Evolutionary conservation across 148 eudicot species (phyloP).

Genomic region (Rhododendron ovatum): DNA sequence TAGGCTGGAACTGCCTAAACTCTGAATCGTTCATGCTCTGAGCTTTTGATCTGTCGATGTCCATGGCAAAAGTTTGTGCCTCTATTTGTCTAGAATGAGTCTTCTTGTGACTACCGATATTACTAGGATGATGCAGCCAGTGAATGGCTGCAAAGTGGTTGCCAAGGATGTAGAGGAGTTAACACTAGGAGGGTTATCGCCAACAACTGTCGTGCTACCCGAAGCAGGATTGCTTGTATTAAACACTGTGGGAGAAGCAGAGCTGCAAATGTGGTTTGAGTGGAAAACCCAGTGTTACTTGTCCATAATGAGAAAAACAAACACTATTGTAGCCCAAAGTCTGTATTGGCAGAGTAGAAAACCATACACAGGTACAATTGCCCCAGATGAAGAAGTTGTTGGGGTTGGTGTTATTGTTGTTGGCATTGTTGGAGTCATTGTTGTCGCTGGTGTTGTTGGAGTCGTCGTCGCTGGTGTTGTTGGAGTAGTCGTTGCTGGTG

Average conservation of each 20-base stretch:
- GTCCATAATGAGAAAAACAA: not conserved
- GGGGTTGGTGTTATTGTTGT: slow-evolving; percentile 20
- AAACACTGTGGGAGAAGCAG: slow-evolving; percentile 43
- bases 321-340: not conserved
- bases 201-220: slow-evolving; percentile 25
- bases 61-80: not conserved
- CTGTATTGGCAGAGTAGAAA: slow-evolving; percentile 5
- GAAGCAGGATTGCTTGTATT: slow-evolving; percentile 43
- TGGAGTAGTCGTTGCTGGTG: slow-evolving; percentile 11
- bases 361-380: slow-evolving; percentile 33
- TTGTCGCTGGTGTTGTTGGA: slow-evolving; percentile 14
- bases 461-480: slow-evolving; percentile 14
- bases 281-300: not conserved
- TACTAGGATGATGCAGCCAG: slow-evolving; percentile 23
- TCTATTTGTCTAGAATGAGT: slow-evolving; percentile 29
- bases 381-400: slow-evolving; percentile 37
- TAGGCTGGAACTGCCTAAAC: slow-evolving; percentile 2
- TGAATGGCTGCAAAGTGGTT: slow-evolving; percentile 25
- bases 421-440: slow-evolving; percentile 16
- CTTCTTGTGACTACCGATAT: slow-evolving; percentile 26
- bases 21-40: slow-evolving; percentile 5
- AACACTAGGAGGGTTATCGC: slow-evolving; percentile 37
- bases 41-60: slow-evolving; percentile 18
- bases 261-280: slow-evolving; percentile 30
- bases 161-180: slow-evolving; percentile 39